These are phyloP conservation scores for Eucalyptus viminalis DNA, from an alignment of 345 rosid genomes.

Conservation along the genomic window DNA sequence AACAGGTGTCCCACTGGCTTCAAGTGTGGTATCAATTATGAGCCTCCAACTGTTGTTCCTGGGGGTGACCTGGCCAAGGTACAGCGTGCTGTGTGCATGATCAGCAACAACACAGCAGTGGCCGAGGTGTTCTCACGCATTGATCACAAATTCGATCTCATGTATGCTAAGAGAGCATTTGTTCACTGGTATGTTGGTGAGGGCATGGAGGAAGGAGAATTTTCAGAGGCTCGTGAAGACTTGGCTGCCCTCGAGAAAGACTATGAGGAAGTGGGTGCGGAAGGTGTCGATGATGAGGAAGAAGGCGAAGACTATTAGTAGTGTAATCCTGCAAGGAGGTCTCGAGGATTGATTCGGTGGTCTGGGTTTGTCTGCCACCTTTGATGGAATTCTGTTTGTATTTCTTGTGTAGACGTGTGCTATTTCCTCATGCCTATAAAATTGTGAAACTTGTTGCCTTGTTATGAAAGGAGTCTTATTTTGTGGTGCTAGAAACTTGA, in stretches of 20 bases:
- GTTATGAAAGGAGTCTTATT: neutral
- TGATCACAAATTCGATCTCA: constrained; percentile 60
- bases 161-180: constrained; percentile 59
- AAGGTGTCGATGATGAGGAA: constrained; percentile 51
- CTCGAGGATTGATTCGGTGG: neutral
- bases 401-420: neutral
- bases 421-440: neutral
- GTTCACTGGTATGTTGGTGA: constrained; percentile 72
- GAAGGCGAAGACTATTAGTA: constrained; percentile 42
- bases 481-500: neutral
- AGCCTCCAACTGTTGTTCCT: constrained; percentile 55
- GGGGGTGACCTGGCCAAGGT: constrained; percentile 65
- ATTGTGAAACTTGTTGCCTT: neutral
- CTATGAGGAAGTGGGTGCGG: constrained; percentile 61
- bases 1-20: constrained; percentile 62
- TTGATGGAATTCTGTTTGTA: neutral
- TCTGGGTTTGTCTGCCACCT: neutral
- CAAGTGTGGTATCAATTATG: constrained; percentile 60
- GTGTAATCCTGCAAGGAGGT: neutral
- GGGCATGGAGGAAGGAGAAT: constrained; percentile 72
- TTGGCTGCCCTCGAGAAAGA: constrained; percentile 37
- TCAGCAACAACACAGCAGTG: constrained; percentile 65
- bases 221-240: constrained; percentile 66
- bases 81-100: constrained; percentile 63
- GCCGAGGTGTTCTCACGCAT: constrained; percentile 59